Base-by-base conservation (phyloP, 495 filamentous ascomycete genomes). In the Penicillium macrosclerotiorum region DNA sequence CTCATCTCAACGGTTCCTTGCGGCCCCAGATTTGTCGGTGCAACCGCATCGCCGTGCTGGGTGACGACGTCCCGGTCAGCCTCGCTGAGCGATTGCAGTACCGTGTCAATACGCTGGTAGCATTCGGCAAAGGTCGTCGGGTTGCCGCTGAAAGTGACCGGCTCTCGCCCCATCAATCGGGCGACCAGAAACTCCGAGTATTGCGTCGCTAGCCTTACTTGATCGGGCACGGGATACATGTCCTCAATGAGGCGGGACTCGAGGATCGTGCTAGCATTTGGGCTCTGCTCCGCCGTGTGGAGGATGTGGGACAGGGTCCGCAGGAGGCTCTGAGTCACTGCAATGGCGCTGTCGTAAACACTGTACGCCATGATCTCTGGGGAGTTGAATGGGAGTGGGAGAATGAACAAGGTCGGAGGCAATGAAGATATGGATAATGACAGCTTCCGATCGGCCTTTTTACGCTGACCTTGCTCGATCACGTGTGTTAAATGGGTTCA, bases 171-270 rank as follows among this genome's bases (percentile, higher is more conserved):
- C n/a, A 58, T 67, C 8, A 71, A 38, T 23, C 66, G 62, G 3
- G 66, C 67, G 22, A 38, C 56, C 8, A 65, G 16, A 33, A 57
- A 45, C 42, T 63, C 64, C 23, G 67, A 49, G 9, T 49, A 63
- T 42, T 70, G 57, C 30, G 64, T 63, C 14, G 52, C 58, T 30
- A 71, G 54, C 16, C 68, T 64, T 49, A 80, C 48, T 49, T 82
- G 79, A 51, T 64, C 64, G 41, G 60, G 35, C 14, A 80, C 45
- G 19, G 71, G 60, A 34, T 63, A 62, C 78, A 80, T 80, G 63
- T 79, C 77, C 3, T 59, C 53, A 47, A 55, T 39, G 0, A 69
- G 47, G 17, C 65, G 63, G 49, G 62, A 49, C 12, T 32, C 16
- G 42, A 58, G 47, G 0, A 65, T 39, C n/a, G 51, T 36, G n/a